Base-by-base conservation (phyloP, 2,329 filamentous ascomycete genomes). In the Exophiala oligosperma region DNA sequence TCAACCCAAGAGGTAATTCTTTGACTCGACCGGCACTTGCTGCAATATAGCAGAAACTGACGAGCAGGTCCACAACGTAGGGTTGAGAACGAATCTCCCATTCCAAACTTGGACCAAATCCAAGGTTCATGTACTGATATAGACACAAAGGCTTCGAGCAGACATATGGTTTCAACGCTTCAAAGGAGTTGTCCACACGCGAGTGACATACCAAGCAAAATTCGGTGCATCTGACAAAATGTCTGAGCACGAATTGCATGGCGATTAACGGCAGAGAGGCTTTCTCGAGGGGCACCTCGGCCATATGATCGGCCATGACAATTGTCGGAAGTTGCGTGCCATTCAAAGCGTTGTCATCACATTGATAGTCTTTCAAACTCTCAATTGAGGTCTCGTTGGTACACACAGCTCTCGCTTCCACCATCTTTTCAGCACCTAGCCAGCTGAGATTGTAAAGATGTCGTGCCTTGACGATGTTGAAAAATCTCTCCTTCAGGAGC, bases 171-270 rank as follows among this genome's bases (percentile, higher is more conserved):
- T 77, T 79, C 29, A 80, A 55, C 0, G 77, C 74, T 62, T 79
- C 76, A 38, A 93, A 86, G 0, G 84, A 81, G 1, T 79, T 80
- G 1, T 82, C 72, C 37, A 90, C 81, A 64, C 81, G 87, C 64
- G 83, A 82, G 71, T 95, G 90, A 68, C 92, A 97, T 24, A 92
- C 86, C 54, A 96, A 81, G 71, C 92, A 97, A 71, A 93, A 96
- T 54, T 94, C 86, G 0, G 90, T 91, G 70, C 91, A 96, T 58
- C 85, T 86, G 6, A 89, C 82, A 59, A 96, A 85, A 67, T 92
- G 89, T 1, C 87, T 85, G 26, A 96, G 77, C 0, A 86, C 80
- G 65, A 92, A 94, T 64, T 95, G 89, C 80, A 91, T 90, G 1
- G 78, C 79, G 2, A 84, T 71, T 2, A 86, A 72, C 5, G 83